Percentiles rank a stretch among this genome's conserved stretches.
These are phyloP conservation scores for Tetrastigma voinierianum DNA, from an alignment of 164 flowering plant species.

Conservation along the genomic window DNA sequence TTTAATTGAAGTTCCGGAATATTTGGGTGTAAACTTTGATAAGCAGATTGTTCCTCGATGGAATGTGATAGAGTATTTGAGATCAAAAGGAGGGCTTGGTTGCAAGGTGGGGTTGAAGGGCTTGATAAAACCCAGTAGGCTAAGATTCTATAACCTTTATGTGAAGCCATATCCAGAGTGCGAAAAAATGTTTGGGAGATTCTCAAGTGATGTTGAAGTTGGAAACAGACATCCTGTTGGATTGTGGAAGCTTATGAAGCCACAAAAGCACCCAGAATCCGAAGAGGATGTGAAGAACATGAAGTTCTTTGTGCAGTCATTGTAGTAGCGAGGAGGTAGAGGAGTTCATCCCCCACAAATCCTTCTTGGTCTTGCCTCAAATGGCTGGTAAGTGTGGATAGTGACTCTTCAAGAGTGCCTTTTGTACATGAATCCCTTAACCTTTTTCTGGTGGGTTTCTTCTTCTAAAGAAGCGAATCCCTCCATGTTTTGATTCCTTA, in stretches of 20 bases:
- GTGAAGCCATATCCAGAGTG: constrained; percentile 96
- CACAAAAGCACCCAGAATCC: constrained; percentile 31
- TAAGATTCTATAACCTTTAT: constrained; percentile 70
- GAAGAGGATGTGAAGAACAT: constrained; percentile 46
- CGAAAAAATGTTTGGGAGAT: constrained; percentile 62
- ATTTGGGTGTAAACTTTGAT: constrained; percentile 77
- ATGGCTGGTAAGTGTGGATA: too few relatives aligned
- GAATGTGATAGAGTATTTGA: constrained; percentile 68
- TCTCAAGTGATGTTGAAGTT: constrained; percentile 20
- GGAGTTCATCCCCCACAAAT: background rate
- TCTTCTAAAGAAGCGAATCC: too few relatives aligned
- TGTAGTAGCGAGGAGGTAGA: constrained; percentile 11
- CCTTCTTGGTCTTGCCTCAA: too few relatives aligned
- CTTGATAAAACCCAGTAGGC: constrained; percentile 64
- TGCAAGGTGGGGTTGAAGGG: constrained; percentile 57
- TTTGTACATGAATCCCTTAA: too few relatives aligned
- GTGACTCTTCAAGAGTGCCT: too few relatives aligned
- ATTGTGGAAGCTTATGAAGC: constrained; percentile 63
- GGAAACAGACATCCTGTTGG: constrained; percentile 43
- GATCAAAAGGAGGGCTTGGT: constrained; percentile 69
- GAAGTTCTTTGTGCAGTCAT: constrained; percentile 38
- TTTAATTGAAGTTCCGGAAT: constrained; percentile 75
- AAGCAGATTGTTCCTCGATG: constrained; percentile 86
- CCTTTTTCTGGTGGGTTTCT: too few relatives aligned
- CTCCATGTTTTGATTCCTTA: too few relatives aligned